Conservation (phyloP, 1,139 yeast genomes). For the Suhomyces wounanorum region DNA sequence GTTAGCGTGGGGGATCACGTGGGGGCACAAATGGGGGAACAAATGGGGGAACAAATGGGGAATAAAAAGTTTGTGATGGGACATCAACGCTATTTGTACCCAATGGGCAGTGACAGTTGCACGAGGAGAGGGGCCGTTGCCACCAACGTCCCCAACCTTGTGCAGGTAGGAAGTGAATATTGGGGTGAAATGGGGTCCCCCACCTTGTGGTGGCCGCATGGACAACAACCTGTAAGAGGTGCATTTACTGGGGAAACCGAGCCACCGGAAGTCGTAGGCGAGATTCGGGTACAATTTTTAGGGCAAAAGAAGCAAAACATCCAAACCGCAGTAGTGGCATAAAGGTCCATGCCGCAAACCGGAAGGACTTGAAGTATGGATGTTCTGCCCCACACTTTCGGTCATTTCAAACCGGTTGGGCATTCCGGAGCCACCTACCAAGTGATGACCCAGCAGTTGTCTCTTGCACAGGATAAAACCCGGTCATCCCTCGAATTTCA, state of each 20-base stretch:
- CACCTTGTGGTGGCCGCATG: neutral
- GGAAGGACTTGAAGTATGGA: neutral
- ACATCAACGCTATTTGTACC: neutral
- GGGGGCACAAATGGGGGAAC: neutral
- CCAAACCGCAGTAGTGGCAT: neutral
- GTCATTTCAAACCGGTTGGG: neutral
- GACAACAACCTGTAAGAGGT: neutral
- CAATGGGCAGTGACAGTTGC: too few species aligned
- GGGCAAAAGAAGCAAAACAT: neutral
- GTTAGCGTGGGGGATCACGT: neutral
- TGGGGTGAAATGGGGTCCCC: neutral
- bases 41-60: neutral
- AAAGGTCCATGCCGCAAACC: neutral
- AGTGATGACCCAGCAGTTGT: too few species aligned
- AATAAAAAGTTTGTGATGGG: neutral
- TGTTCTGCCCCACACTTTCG: neutral
- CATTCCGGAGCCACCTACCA: neutral
- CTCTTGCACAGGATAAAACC: too few species aligned
- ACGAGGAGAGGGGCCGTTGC: neutral
- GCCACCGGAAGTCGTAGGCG: neutral
- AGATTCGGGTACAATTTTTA: neutral
- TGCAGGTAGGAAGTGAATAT: neutral
- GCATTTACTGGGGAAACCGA: neutral
- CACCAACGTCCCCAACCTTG: neutral
- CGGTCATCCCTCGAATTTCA: too few species aligned